These are phyloP conservation scores for Zymoseptoria brevis DNA, from an alignment of 2,329 filamentous ascomycete species.

Conservation along the genomic window DNA sequence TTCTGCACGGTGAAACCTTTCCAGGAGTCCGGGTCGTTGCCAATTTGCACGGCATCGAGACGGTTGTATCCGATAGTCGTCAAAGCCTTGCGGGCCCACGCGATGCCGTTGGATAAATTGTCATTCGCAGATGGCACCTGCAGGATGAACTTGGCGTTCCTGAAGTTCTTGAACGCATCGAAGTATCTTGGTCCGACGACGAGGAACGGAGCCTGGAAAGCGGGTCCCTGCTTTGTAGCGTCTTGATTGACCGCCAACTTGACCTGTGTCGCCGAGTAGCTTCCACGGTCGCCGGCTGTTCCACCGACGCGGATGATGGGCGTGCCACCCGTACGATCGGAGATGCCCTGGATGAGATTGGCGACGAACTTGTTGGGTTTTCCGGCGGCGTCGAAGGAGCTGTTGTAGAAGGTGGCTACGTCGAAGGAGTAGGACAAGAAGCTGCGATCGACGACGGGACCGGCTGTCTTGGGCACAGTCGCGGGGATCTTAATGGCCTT, in stretches of 20 bases:
- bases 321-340: slow-evolving; percentile 4
- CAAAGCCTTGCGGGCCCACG: slow-evolving; percentile 2
- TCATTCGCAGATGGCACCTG: slow-evolving; percentile 4
- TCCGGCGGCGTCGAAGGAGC: slow-evolving; percentile 3
- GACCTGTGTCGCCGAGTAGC: background rate
- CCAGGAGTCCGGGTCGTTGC: slow-evolving; percentile 9
- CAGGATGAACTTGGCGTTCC: slow-evolving; percentile 3
- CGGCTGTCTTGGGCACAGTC: background rate
- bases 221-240: slow-evolving; percentile 1
- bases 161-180: slow-evolving; percentile 6
- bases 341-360: slow-evolving; percentile 5
- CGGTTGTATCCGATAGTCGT: slow-evolving; percentile 3
- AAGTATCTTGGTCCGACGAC: slow-evolving; percentile 5
- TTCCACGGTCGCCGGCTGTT: slow-evolving; percentile 6
- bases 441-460: background rate
- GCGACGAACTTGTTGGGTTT: slow-evolving; percentile 5
- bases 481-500: background rate
- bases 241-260: slow-evolving; percentile 2
- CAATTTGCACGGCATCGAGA: slow-evolving; percentile 7
- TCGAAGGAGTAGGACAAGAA: slow-evolving; percentile 6
- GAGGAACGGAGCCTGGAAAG: slow-evolving; percentile 2
- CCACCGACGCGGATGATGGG: slow-evolving; percentile 7
- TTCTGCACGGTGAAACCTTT: background rate
- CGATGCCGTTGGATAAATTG: slow-evolving; percentile 2
- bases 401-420: slow-evolving; percentile 7